These are phyloP conservation scores for Xylaria digitata DNA, from an alignment of 2,329 filamentous ascomycete species.

Conservation along the genomic window DNA sequence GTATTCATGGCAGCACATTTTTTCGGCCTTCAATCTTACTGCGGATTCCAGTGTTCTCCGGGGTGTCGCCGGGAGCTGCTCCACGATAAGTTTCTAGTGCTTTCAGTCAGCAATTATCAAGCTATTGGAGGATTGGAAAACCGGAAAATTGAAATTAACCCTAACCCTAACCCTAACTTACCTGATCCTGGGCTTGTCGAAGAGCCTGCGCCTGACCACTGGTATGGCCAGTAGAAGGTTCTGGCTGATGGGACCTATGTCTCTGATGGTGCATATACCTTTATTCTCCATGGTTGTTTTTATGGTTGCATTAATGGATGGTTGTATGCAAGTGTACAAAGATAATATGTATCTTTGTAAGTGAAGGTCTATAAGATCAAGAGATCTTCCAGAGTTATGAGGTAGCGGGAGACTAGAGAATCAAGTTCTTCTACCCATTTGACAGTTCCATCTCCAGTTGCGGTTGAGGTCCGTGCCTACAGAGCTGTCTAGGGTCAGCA, in stretches of 20 bases:
- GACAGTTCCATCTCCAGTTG: slow-evolving; percentile 52
- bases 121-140: neutral
- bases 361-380: too few species aligned
- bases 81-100: slow-evolving; percentile 54
- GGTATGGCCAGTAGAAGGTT: slow-evolving; percentile 54
- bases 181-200: slow-evolving; percentile 60
- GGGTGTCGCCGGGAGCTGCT: slow-evolving; percentile 56
- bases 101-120: slow-evolving; percentile 28
- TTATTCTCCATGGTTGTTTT: too few species aligned
- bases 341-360: too few species aligned
- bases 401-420: too few species aligned
- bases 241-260: too few species aligned
- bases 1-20: slow-evolving; percentile 5
- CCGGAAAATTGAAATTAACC: too few species aligned
- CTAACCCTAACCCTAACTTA: slow-evolving; percentile 22
- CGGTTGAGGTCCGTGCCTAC: slow-evolving; percentile 64
- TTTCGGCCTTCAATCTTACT: slow-evolving; percentile 34
- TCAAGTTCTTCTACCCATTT: too few species aligned
- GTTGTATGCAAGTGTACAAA: too few species aligned
- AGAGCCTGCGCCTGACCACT: slow-evolving; percentile 57
- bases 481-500: slow-evolving; percentile 45
- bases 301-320: too few species aligned
- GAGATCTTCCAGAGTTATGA: too few species aligned
- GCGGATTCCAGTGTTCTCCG: slow-evolving; percentile 58
- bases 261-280: too few species aligned